These are phyloP conservation scores for Aspergillus pseudonomiae DNA, from an alignment of 2,329 filamentous ascomycete genomes.

Conservation along the genomic window DNA sequence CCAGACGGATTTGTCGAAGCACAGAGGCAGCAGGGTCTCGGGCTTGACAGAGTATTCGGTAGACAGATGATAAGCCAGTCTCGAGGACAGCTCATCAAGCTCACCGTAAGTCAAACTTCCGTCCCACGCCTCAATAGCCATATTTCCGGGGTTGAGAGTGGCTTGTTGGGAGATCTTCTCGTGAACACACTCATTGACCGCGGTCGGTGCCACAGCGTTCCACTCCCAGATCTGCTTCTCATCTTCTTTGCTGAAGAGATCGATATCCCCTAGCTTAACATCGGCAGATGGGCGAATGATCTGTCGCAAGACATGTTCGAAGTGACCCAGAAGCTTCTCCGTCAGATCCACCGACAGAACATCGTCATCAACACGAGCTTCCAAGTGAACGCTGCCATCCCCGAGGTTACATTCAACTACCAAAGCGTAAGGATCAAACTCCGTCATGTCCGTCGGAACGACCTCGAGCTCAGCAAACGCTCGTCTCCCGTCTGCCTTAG, in stretches of 20 bases:
- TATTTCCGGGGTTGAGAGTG: slow-evolving; percentile 6
- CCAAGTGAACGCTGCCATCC: slow-evolving; percentile 56
- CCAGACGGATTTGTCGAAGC: slow-evolving; percentile 12
- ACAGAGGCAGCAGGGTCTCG: slow-evolving; percentile 1
- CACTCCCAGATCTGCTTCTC: slow-evolving; percentile 18
- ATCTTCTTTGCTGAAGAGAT: slow-evolving; percentile 14
- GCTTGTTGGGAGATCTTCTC: slow-evolving; percentile 2
- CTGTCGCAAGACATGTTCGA: slow-evolving; percentile 4
- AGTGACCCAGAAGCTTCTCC: slow-evolving; percentile 7
- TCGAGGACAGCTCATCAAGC: slow-evolving; percentile 33
- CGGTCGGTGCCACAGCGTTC: slow-evolving; percentile 14
- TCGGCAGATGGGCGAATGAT: neutral
- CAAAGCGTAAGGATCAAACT: slow-evolving; percentile 56
- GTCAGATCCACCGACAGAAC: slow-evolving; percentile 38
- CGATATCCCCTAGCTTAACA: neutral
- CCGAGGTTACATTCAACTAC: slow-evolving; percentile 62
- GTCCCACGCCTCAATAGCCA: slow-evolving; percentile 30
- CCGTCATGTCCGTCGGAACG: slow-evolving; percentile 38
- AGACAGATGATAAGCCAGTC: neutral
- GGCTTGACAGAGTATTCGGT: neutral
- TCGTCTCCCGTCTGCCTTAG: neutral
- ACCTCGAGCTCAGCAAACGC: neutral
- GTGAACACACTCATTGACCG: slow-evolving; percentile 12
- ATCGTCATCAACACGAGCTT: slow-evolving; percentile 56
- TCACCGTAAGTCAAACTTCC: slow-evolving; percentile 26